Base-by-base conservation (phyloP, 164 flowering plant genomes). In the Santalum album region DNA sequence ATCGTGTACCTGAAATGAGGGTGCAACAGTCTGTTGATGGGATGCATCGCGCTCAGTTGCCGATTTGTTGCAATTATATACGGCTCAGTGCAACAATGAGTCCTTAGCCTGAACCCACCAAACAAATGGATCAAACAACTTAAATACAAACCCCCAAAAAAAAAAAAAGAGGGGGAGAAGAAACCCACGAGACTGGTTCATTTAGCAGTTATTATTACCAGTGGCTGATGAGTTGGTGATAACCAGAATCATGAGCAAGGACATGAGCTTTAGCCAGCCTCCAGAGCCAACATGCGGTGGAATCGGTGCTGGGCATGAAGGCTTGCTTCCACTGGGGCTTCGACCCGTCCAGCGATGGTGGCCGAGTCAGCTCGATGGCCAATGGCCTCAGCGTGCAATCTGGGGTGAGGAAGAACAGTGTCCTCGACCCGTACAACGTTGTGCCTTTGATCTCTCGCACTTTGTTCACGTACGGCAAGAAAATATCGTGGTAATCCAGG, bases 1-100 rank as follows among this genome's bases (percentile, higher is more conserved):
- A 89, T 80, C 0, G 96, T 89, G 72, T 83, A 82, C 19, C 95
- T 71, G 17, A 86, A 67, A 61, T 89, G 82, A 29, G 96, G 96
- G 36, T 61, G 65, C 22, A 89, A 53, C 21, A 86, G 57, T 64
- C 76, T 82, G 51, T 80, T 60, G 19, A 86, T 77, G 6, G 96
- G 96, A 50, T 88, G 96, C 81, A 86, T 64, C 25, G 65, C 72
- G 23, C 95, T 86, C 1, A 88, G 68, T 46, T 82, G 95, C 48
- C 96, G 58, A 52, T 84, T 73, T 1, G 83, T 50, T 11, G 91
- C 87, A 10, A 88, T 83, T 27, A 88, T 68, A 55, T 75, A 88
- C 7, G 94, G 87, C 59, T 88, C 96, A 12, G 59, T 60, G 27
- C 65, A 56, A 53, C 78, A 69, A 36, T 88, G 96, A 35, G 91